phyloP scores from a whole-genome alignment of 2,329 filamentous ascomycete species.

The Fusarium agapanthi region DNA sequence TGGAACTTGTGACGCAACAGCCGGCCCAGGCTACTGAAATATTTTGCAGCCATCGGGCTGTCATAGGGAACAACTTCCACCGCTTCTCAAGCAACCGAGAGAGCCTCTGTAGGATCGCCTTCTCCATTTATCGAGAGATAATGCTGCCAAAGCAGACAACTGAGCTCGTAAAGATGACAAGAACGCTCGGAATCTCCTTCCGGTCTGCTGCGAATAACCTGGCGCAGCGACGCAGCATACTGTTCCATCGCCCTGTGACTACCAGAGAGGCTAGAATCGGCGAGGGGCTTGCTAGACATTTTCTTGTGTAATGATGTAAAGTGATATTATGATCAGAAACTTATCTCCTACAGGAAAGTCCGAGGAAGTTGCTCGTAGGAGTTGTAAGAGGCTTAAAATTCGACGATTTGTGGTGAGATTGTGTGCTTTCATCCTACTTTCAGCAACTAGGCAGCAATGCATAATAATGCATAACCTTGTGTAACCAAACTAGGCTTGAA shows the following conservation, averaged over 20 bases:
- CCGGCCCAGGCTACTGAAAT: not conserved
- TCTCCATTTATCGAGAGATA: no score
- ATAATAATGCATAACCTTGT: not conserved
- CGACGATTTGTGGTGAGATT: not conserved
- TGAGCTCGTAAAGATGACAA: no score
- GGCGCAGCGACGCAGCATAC: no score
- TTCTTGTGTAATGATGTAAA: not conserved
- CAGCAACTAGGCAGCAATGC: not conserved
- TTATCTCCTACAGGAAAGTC: rapidly evolving
- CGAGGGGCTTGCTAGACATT: not conserved
- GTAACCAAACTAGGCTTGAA: not conserved
- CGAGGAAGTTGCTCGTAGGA: rapidly evolving
- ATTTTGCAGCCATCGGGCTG: not conserved
- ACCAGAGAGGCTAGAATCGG: not conserved
- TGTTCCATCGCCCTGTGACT: not conserved
- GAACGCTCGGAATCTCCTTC: no score
- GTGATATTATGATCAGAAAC: rapidly evolving
- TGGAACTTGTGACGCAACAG: not conserved
- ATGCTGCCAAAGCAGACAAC: no score
- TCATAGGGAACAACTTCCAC: rapidly evolving
- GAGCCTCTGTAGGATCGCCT: not conserved
- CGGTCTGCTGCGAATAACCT: no score
- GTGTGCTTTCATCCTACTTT: not conserved
- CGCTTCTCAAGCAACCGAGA: not conserved
- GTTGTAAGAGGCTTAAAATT: not conserved